Conservation (phyloP, 345 rosid species). For the Xanthoceras sorbifolium region DNA sequence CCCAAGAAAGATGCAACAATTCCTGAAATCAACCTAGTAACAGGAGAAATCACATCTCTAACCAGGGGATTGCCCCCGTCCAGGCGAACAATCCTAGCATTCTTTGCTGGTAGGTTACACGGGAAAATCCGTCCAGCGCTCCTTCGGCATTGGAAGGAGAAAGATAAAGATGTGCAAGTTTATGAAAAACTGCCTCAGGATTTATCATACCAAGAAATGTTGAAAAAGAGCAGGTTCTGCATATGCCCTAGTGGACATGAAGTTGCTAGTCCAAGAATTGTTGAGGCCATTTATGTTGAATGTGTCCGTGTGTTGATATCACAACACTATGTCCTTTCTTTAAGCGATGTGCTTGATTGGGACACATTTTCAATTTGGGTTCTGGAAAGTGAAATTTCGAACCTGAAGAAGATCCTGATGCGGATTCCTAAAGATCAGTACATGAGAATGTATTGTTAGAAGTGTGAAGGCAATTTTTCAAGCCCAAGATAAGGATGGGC, state of each 20-base stretch:
- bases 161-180: constrained; percentile 42
- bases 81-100: constrained; percentile 40
- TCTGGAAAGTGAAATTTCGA: constrained; percentile 40
- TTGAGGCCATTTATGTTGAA: constrained; percentile 65
- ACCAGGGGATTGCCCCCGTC: constrained; percentile 25
- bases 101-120: constrained; percentile 52
- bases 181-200: constrained; percentile 50
- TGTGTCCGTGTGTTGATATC: constrained; percentile 69
- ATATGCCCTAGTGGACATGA: constrained; percentile 66
- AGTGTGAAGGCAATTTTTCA: no score
- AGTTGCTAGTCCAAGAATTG: constrained; percentile 58
- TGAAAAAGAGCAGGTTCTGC: constrained; percentile 54
- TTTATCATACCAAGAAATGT: constrained; percentile 35
- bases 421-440: constrained; percentile 32
- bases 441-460: constrained; percentile 41
- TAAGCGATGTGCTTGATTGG: constrained; percentile 66
- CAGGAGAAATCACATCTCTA: constrained; percentile 33
- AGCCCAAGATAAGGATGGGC: no score
- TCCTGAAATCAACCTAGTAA: constrained; percentile 52
- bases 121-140: constrained; percentile 42
- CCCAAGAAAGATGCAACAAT: constrained; percentile 50
- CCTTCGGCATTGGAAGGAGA: constrained; percentile 48
- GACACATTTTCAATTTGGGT: constrained; percentile 53
- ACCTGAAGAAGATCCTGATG: constrained; percentile 44
- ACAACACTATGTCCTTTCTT: constrained; percentile 51